Evolutionary conservation across 495 filamentous ascomycete genomes (phyloP).

Genomic region (Oleoguttula mirabilis): DNA sequence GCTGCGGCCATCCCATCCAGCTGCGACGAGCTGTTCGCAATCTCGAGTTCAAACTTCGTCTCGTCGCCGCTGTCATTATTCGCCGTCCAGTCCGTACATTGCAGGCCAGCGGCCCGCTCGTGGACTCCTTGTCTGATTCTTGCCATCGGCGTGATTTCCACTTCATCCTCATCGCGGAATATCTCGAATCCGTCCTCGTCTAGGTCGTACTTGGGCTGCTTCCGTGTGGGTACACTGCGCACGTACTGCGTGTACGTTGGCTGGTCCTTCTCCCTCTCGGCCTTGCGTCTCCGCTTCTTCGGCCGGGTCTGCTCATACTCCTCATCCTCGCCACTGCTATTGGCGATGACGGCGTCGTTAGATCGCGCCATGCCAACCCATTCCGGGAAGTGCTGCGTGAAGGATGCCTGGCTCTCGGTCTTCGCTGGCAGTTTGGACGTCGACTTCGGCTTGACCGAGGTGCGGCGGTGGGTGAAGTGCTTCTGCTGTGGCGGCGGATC

Average conservation of each 20-base stretch:
- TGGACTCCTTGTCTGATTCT: background rate
- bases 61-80: no score
- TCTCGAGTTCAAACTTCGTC: background rate
- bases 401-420: slow-evolving; percentile 1
- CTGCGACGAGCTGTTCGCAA: slow-evolving; percentile 1
- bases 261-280: slow-evolving; percentile 1
- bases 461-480: slow-evolving; percentile 1
- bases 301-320: slow-evolving; percentile 4
- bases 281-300: background rate
- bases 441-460: background rate
- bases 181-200: background rate
- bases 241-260: background rate
- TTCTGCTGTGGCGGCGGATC: background rate
- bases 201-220: background rate
- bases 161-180: background rate
- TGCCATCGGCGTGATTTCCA: background rate
- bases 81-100: no score
- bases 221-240: background rate
- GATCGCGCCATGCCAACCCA: background rate
- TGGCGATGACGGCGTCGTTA: background rate
- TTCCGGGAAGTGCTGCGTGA: slow-evolving; percentile 12
- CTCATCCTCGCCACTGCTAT: background rate
- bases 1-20: no score
- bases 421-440: background rate
- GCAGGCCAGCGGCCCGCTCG: no score